phyloP scores from a whole-genome alignment of 768 basidiomycete species.

The Paxillus ammoniavirescens region DNA sequence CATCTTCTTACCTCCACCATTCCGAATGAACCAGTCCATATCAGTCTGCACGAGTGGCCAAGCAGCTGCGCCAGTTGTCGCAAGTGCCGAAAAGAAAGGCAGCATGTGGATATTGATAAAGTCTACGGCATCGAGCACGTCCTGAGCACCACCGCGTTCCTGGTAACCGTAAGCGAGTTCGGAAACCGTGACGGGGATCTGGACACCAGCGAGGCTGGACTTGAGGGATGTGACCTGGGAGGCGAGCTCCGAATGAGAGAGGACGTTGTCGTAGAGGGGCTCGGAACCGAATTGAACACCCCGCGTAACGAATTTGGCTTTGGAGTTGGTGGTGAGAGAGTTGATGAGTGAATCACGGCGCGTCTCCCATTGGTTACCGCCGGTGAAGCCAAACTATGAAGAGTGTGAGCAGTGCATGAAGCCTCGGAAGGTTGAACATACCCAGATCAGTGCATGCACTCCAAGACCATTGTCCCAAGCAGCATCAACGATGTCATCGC shows the following conservation, averaged over 20 bases:
- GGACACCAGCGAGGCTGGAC: constrained; percentile 44
- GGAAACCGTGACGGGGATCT: constrained; percentile 69
- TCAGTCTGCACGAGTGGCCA: constrained; percentile 64
- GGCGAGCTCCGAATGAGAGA: constrained; percentile 49
- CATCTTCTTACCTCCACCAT: constrained; percentile 70
- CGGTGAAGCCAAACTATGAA: constrained; percentile 37
- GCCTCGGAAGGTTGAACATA: constrained; percentile 26
- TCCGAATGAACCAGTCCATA: constrained; percentile 64
- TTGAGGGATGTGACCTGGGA: constrained; percentile 50
- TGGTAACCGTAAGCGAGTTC: constrained; percentile 65
- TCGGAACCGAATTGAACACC: constrained; percentile 72
- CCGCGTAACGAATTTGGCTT: constrained; percentile 63
- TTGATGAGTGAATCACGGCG: constrained; percentile 53
- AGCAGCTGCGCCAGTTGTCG: constrained; percentile 46
- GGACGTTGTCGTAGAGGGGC: constrained; percentile 59
- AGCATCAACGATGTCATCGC: constrained; percentile 62
- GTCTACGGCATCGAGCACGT: constrained; percentile 59
- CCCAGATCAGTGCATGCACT: constrained; percentile 75
- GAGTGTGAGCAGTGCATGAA: neutral
- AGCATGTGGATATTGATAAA: constrained; percentile 68
- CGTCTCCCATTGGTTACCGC: constrained; percentile 47
- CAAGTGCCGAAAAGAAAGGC: constrained; percentile 53
- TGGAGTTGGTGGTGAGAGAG: constrained; percentile 55
- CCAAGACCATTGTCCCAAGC: constrained; percentile 69
- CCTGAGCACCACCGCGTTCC: constrained; percentile 47